A percentile compares a stretch with the other conserved stretches of the same genome.
These are phyloP conservation scores for Cladosporium velox DNA, from an alignment of 2,329 filamentous ascomycete species.

Conservation along the genomic window DNA sequence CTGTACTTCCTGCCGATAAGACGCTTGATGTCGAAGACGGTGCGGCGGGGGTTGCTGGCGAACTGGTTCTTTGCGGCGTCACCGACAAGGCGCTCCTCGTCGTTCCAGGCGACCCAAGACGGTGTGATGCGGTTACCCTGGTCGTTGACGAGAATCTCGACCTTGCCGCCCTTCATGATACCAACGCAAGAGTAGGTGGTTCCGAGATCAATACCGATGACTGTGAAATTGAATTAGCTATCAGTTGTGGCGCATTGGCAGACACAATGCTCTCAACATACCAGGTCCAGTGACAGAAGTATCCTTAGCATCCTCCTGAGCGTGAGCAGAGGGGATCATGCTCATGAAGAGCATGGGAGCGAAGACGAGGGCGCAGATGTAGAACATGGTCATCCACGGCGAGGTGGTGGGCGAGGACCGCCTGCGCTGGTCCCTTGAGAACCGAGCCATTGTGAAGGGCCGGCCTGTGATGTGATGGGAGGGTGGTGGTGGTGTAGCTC, in stretches of 20 bases:
- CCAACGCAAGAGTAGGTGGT: conserved; percentile 86
- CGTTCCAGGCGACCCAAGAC: conserved; percentile 65
- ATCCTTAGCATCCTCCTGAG: conserved; percentile 65
- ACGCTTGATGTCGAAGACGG: conserved; percentile 53
- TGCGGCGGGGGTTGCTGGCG: conserved; percentile 52
- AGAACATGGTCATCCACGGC: conserved; percentile 80
- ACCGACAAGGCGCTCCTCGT: conserved; percentile 94
- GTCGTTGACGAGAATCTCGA: conserved; percentile 94
- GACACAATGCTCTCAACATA: conserved; percentile 37
- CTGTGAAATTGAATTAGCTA: conserved; percentile 43
- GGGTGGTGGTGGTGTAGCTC: conserved; percentile 5
- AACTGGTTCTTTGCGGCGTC: conserved; percentile 96
- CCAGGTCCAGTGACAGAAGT: conserved; percentile 67
- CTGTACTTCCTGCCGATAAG: conserved; percentile 55
- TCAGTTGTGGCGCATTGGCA: background rate
- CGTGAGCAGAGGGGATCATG: conserved; percentile 59
- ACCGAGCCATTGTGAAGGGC: conserved; percentile 39
- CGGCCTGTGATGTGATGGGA: conserved; percentile 24
- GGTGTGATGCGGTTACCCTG: conserved; percentile 96
- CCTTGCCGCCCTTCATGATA: conserved; percentile 94
- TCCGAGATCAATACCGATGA: conserved; percentile 94
- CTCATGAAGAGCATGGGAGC: conserved; percentile 82
- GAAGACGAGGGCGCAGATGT: conserved; percentile 85
- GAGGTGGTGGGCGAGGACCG: conserved; percentile 29
- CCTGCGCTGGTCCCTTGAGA: conserved; percentile 36